Evolutionary conservation across 257 asterid species (phyloP).

Genomic region (Lycium ferocissimum): DNA sequence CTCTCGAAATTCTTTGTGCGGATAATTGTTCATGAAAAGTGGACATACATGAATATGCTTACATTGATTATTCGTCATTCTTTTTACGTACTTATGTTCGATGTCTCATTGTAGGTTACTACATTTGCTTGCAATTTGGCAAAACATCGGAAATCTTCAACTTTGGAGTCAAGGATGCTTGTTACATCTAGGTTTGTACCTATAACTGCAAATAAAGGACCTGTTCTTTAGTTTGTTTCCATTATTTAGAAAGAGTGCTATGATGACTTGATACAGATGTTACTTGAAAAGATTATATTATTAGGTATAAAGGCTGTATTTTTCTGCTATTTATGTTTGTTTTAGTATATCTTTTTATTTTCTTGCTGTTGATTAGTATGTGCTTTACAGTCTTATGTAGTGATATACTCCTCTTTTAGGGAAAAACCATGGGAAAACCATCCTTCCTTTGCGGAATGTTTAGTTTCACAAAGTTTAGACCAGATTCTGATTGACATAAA

Average conservation of each 20-base stretch:
- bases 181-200: slow-evolving; percentile 90
- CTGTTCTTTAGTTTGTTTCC: not conserved
- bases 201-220: slow-evolving; percentile 26
- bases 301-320: not conserved
- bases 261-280: not conserved
- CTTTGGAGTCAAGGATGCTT: slow-evolving; percentile 86
- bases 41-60: not conserved
- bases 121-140: slow-evolving; percentile 87
- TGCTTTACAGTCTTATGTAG: not conserved
- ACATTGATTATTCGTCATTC: slow-evolving; percentile 8
- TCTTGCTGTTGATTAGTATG: slow-evolving; percentile 9
- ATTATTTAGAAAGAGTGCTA: not conserved
- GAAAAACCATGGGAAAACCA: too few species aligned
- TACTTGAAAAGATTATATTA: not conserved
- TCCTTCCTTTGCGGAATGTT: slow-evolving; percentile 21
- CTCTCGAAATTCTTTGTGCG: not conserved
- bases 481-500: not conserved
- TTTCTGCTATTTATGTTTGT: not conserved
- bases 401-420: slow-evolving; percentile 10
- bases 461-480: not conserved
- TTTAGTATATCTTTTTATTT: not conserved
- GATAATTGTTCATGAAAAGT: slow-evolving; percentile 11
- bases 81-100: not conserved
- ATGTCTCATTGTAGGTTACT: slow-evolving; percentile 60
- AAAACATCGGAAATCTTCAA: slow-evolving; percentile 94